Conservation (phyloP, 768 basidiomycete species). For the Neoboletus subvelutipes region DNA sequence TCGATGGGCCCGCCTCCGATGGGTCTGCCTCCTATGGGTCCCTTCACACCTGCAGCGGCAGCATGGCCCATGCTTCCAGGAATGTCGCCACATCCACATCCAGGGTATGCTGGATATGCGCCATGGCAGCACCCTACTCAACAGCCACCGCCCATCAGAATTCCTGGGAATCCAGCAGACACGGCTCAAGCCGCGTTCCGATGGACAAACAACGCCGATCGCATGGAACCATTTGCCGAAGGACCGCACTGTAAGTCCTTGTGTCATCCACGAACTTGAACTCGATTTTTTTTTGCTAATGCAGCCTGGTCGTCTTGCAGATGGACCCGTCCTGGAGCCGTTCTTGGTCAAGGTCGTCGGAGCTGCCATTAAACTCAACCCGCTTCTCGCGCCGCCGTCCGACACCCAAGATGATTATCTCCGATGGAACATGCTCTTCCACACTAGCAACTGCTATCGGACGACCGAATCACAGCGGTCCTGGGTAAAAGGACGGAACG, state of each 20-base stretch:
- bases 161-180: slow-evolving; percentile 25
- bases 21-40: slow-evolving; percentile 10
- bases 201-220: slow-evolving; percentile 32
- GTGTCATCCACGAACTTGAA: background rate
- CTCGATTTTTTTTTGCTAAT: slow-evolving; percentile 11
- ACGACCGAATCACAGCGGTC: slow-evolving; percentile 62
- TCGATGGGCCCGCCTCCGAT: slow-evolving; percentile 3
- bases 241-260: slow-evolving; percentile 42
- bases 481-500: slow-evolving; percentile 64
- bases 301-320: slow-evolving; percentile 32
- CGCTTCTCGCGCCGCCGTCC: slow-evolving; percentile 52
- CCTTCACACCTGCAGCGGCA: slow-evolving; percentile 26
- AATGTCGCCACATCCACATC: slow-evolving; percentile 26
- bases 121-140: slow-evolving; percentile 30
- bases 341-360: slow-evolving; percentile 51
- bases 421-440: slow-evolving; percentile 75
- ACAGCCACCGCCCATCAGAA: slow-evolving; percentile 24
- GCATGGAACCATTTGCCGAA: slow-evolving; percentile 38
- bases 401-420: slow-evolving; percentile 49
- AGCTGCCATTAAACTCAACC: slow-evolving; percentile 54
- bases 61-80: slow-evolving; percentile 29
- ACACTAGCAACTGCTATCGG: slow-evolving; percentile 56
- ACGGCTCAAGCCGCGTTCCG: slow-evolving; percentile 28
- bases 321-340: slow-evolving; percentile 70
- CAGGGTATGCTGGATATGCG: slow-evolving; percentile 21